Evolutionary conservation across 305 asterid species (phyloP).

Genomic region (Fraxinus sp.): DNA sequence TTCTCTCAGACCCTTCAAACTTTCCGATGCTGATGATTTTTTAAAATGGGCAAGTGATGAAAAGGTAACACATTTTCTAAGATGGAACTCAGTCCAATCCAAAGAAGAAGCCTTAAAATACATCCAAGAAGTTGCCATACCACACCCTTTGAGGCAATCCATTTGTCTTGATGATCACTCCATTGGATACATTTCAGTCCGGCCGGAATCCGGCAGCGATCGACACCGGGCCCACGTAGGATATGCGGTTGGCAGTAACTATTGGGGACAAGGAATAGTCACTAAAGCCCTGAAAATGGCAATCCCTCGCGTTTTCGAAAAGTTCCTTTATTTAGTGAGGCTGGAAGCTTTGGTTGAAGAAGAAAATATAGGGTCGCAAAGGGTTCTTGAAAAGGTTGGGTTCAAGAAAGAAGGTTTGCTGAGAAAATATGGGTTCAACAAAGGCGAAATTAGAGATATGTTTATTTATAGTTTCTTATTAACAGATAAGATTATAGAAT

Average conservation of each 20-base stretch:
- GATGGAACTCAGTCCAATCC: slow-evolving; percentile 54
- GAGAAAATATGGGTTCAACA: slow-evolving; percentile 59
- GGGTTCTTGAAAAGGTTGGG: slow-evolving; percentile 63
- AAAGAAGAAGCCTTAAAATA: slow-evolving; percentile 50
- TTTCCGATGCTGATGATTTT: slow-evolving; percentile 53
- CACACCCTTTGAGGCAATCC: slow-evolving; percentile 63
- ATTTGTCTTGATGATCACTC: slow-evolving; percentile 53
- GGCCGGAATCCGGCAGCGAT: slow-evolving; percentile 44
- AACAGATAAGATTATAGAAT: slow-evolving; percentile 22
- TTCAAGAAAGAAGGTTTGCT: slow-evolving; percentile 58
- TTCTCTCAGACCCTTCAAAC: slow-evolving; percentile 52
- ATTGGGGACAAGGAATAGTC: slow-evolving; percentile 65
- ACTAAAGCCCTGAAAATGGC: slow-evolving; percentile 49
- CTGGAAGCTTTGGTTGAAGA: slow-evolving; percentile 68
- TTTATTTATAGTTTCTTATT: slow-evolving; percentile 55
- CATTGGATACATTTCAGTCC: slow-evolving; percentile 52
- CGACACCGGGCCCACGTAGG: slow-evolving; percentile 59
- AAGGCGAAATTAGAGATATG: slow-evolving; percentile 62
- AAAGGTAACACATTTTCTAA: slow-evolving; percentile 45
- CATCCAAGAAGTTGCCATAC: slow-evolving; percentile 53
- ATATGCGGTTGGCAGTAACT: slow-evolving; percentile 47
- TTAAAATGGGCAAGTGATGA: slow-evolving; percentile 64
- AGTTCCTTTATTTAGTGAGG: slow-evolving; percentile 50
- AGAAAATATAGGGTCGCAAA: slow-evolving; percentile 59
- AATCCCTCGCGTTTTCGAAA: slow-evolving; percentile 41